A percentile compares a stretch with the other conserved stretches of the same genome.
Evolutionary conservation across 805 yeast genomes (phyloP).

Genomic region (Ogataea allantospora): DNA sequence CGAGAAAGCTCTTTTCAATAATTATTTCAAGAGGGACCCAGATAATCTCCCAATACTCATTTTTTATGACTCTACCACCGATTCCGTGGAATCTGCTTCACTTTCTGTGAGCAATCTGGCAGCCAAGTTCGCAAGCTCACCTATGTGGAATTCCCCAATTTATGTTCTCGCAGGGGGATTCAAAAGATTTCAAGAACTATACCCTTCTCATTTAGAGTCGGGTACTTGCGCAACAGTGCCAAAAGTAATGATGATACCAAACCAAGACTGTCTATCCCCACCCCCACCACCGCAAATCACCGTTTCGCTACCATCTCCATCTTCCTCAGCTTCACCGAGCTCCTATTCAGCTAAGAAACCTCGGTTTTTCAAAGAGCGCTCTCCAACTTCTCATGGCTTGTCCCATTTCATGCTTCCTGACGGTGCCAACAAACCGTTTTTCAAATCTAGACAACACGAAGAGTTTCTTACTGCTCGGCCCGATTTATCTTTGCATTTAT

Average conservation of each 20-base stretch:
- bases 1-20: conserved; percentile 45
- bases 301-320: conserved; percentile 18
- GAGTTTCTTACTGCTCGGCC: conserved; percentile 37
- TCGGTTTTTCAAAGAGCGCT: conserved; percentile 12
- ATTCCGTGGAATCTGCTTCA: conserved; percentile 33
- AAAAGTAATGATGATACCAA: conserved; percentile 20
- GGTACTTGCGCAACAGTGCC: conserved; percentile 22
- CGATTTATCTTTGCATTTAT: conserved; percentile 29
- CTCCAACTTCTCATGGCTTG: conserved; percentile 37
- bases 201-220: conserved; percentile 29
- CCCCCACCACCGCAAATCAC: conserved; percentile 15
- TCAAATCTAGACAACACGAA: conserved; percentile 53
- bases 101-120: conserved; percentile 44
- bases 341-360: conserved; percentile 6
- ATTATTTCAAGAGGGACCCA: conserved; percentile 31
- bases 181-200: conserved; percentile 32
- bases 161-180: conserved; percentile 44
- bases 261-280: conserved; percentile 13
- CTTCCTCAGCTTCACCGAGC: conserved; percentile 25
- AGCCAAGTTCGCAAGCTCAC: conserved; percentile 43
- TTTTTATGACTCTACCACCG: conserved; percentile 49
- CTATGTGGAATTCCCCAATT: conserved; percentile 40
- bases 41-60: conserved; percentile 42
- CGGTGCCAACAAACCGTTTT: conserved; percentile 40
- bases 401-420: conserved; percentile 57